Base-by-base conservation (phyloP, 441 rosid species). In the Erodium chrysanthum region DNA sequence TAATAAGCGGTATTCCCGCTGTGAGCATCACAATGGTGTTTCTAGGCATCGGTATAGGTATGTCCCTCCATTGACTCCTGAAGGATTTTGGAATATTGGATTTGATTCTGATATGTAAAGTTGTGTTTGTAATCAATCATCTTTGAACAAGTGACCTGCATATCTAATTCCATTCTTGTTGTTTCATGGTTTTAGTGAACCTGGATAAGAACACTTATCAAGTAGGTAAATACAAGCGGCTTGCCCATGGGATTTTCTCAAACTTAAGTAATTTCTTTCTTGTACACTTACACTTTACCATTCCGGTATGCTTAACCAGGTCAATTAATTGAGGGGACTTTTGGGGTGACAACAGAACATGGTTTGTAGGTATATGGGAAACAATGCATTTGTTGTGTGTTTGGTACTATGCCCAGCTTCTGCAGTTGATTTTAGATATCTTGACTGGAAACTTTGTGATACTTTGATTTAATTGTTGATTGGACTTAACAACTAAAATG, bases 41-140 rank as follows among this genome's bases (percentile, higher is more conserved):
- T 94, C 99, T 7, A 82, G 97, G 85, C 97, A 91, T 84, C 86
- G 97, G 70, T 89, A 86, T 67, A 89, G 68, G 75, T 85, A 84
- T 66, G 76, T 77, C 56, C 96, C 97, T 75, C 96, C 97, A 23
- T 27, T 84, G 80, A 91, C 97, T 67, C 97, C 97, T 22, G 98
- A 90, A 71, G 98, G 96, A 37, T 92, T 92, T 80, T 90, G 97
- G 97, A 88, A 92, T 73, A 90, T 92, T 64, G 96, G 98, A 37
- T 93, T 93, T 76, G 95, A 93, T 74, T 88, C 97, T 54, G 97
- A 93, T 78, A 86, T 85, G 84, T 92, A 85, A 80, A 72, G 35
- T 46, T 68, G 29, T 64, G 29, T 15, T 67, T 64, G 68, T 31
- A 33, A 66, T 33, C 56, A 48, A 31, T 64, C 66, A 27, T 27